These are phyloP conservation scores for Tranzscheliella williamsii DNA, from an alignment of 1,284 basidiomycete genomes.

Conservation along the genomic window DNA sequence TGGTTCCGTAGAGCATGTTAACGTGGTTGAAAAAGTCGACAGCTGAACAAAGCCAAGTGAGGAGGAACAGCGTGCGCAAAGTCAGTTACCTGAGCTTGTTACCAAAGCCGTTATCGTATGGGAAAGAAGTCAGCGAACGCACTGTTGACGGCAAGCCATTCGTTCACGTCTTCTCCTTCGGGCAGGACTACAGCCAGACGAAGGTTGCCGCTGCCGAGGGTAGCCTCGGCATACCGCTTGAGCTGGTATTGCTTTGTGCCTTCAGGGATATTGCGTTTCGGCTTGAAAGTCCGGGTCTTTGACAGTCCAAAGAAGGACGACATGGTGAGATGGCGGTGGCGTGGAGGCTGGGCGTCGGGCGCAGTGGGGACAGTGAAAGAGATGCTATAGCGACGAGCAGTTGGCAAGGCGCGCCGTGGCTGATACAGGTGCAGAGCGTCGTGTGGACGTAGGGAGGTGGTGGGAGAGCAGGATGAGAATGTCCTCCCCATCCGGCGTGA, in stretches of 20 bases:
- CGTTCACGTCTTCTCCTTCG: slow-evolving; percentile 58
- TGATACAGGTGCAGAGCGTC: too few species aligned
- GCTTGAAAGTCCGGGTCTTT: slow-evolving; percentile 94
- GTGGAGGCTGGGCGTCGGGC: too few species aligned
- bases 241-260: slow-evolving; percentile 96
- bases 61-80: too few species aligned
- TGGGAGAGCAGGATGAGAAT: too few species aligned
- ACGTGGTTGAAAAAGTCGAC: slow-evolving; percentile 61
- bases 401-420: too few species aligned
- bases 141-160: slow-evolving; percentile 61
- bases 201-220: slow-evolving; percentile 69
- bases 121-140: slow-evolving; percentile 8
- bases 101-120: too few species aligned
- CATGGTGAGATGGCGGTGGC: too few species aligned
- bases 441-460: too few species aligned
- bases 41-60: slow-evolving; percentile 28
- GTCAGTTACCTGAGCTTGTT: too few species aligned
- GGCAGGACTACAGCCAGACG: slow-evolving; percentile 56
- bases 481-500: too few species aligned
- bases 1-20: slow-evolving; percentile 60
- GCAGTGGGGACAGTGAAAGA: too few species aligned
- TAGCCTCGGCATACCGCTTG: slow-evolving; percentile 94
- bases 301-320: slow-evolving; percentile 54
- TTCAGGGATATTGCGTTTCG: slow-evolving; percentile 89
- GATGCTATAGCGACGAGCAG: too few species aligned